Evolutionary conservation across 2,329 filamentous ascomycete genomes (phyloP), one percentile per base, ranked within the genome.

Genomic region (Clarireedia hainanense): DNA sequence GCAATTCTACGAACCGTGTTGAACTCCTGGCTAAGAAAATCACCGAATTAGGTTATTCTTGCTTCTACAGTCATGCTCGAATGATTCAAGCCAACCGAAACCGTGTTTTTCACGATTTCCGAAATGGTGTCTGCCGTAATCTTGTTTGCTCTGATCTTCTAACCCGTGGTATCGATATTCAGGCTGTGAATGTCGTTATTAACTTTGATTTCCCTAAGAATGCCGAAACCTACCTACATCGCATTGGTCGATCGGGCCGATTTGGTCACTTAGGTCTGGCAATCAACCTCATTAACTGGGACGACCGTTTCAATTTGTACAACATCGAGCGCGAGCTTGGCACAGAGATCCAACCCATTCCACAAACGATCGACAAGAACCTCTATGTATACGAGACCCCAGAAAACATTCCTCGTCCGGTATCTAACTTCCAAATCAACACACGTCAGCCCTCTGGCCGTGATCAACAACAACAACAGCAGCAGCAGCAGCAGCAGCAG

Each of bases 141-240:
- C 83, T 99, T 39, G 94, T 99, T 61, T 99, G 94, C 75, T 99
- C 95, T 2, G 94, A 99, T 75, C 80, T 99, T 40, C 81, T 99
- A 61, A 99, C 94, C 61, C 91, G 94, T 74, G 94, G 94, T 84
- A 99, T 99, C 68, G 94, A 99, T 75, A 99, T 99, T 63, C 94
- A 99, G 74, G 94, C 94, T 53, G 94, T 99, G 69, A 99, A 99
- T 67, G 94, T 99, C 55, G 94, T 99, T 70, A 99, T 99, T 82
- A 99, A 99, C 77, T 99, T 99, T 68, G 94, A 99, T 69, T 99
- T 99, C 72, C 94, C 94, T 54, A 99, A 99, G 77, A 99, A 99
- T 68, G 95, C 94, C 15, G 94, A 99, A 75, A 99, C 94, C 0
- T 99, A 99, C 70, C 84, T 99, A 57, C 94, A 99, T 75, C 90